Evolutionary conservation across 768 basidiomycete genomes (phyloP).

Genomic region (Psilocybe subaeruginosa): DNA sequence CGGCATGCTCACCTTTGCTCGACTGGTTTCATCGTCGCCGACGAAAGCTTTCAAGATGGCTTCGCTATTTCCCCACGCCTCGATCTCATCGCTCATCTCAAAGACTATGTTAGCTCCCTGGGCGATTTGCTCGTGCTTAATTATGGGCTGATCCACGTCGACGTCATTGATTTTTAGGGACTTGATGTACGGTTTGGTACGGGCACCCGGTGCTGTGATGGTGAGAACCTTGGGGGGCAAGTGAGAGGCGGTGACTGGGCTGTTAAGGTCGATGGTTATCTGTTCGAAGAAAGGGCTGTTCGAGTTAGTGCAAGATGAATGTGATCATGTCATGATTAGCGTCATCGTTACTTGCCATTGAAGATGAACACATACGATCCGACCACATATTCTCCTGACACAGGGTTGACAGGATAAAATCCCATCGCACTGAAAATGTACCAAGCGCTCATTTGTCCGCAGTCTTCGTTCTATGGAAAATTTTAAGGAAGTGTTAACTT

Average conservation of each 20-base stretch:
- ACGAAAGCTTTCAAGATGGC: conserved; percentile 23
- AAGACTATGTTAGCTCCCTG: conserved; percentile 62
- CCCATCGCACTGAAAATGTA: conserved; percentile 83
- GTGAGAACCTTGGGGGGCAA: conserved; percentile 36
- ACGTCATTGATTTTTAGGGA: conserved; percentile 60
- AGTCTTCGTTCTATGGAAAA: conserved; percentile 74
- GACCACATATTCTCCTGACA: conserved; percentile 73
- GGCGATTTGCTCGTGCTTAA: conserved; percentile 64
- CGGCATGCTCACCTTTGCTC: conserved; percentile 11
- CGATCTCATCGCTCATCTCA: conserved; percentile 56
- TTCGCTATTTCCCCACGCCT: conserved; percentile 36
- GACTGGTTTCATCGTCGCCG: conserved; percentile 1
- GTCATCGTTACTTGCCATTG: background rate
- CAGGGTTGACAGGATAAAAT: conserved; percentile 86
- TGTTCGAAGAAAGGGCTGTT: conserved; percentile 52
- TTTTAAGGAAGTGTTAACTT: too few species aligned
- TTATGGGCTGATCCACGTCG: conserved; percentile 44
- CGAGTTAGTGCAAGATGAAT: background rate
- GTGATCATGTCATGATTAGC: background rate
- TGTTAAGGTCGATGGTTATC: conserved; percentile 51
- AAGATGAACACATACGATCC: conserved; percentile 56
- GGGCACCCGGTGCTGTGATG: conserved; percentile 60
- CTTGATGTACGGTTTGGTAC: conserved; percentile 61
- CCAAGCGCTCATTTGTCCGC: conserved; percentile 92
- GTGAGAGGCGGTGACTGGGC: conserved; percentile 5